A percentile compares a stretch with the other conserved stretches of the same genome.
These are phyloP conservation scores for Lachnellula occidentalis DNA, from an alignment of 2,329 filamentous ascomycete genomes.

Conservation along the genomic window DNA sequence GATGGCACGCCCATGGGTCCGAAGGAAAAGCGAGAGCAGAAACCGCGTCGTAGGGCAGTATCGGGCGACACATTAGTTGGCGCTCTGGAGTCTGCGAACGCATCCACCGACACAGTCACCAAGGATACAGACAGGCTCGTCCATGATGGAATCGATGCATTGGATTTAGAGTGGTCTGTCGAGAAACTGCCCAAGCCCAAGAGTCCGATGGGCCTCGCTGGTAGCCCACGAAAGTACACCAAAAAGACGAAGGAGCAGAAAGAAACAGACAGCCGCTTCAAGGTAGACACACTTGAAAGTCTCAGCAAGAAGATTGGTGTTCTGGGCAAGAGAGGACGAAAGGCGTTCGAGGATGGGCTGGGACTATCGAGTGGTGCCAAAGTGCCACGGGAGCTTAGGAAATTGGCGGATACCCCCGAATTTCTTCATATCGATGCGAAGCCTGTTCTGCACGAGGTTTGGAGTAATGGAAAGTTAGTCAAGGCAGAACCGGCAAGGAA, in stretches of 20 bases:
- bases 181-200: constrained; percentile 34
- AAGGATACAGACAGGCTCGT: constrained; percentile 28
- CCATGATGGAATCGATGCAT: constrained; percentile 41
- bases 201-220: constrained; percentile 20
- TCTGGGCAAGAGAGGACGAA: constrained; percentile 56
- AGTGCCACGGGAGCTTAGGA: constrained; percentile 52
- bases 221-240: constrained; percentile 27
- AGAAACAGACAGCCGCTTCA: constrained; percentile 20
- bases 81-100: constrained; percentile 29
- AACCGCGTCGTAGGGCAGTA: constrained; percentile 40
- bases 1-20: constrained; percentile 27
- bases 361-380: constrained; percentile 37
- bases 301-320: constrained; percentile 45
- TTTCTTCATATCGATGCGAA: constrained; percentile 53
- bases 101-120: constrained; percentile 19
- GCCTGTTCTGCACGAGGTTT: constrained; percentile 53
- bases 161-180: constrained; percentile 41
- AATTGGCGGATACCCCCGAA: constrained; percentile 58
- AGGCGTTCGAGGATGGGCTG: constrained; percentile 39
- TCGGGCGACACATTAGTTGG: constrained; percentile 34
- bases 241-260: constrained; percentile 32
- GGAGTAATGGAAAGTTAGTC: constrained; percentile 61
- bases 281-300: constrained; percentile 30
- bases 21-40: constrained; percentile 2
- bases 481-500: constrained; percentile 33